Percentiles rank a stretch among this genome's conserved stretches.
Evolutionary conservation across 2,329 filamentous ascomycete species (phyloP).

Genomic region (Penicillium sp.): DNA sequence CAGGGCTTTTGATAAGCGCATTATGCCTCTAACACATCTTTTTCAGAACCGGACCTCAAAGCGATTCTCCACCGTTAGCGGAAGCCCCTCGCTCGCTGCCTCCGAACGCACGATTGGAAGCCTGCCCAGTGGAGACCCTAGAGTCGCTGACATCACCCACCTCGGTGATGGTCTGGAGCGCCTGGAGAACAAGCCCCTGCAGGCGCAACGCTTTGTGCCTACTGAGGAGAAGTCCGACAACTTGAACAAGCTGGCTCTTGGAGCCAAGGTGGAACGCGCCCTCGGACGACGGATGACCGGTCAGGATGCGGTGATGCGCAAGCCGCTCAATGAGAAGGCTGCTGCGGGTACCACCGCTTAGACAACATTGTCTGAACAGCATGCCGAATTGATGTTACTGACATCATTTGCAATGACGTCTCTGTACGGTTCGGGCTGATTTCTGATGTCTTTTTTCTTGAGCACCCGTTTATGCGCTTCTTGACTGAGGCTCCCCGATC

Average conservation of each 20-base stretch:
- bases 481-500: slow-evolving; percentile 8
- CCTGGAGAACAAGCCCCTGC: slow-evolving; percentile 84
- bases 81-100: slow-evolving; percentile 45
- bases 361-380: neutral
- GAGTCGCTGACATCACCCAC: slow-evolving; percentile 66
- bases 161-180: slow-evolving; percentile 80
- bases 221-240: slow-evolving; percentile 78
- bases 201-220: slow-evolving; percentile 77
- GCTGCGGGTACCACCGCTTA: slow-evolving; percentile 20
- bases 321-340: slow-evolving; percentile 49
- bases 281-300: slow-evolving; percentile 81
- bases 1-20: slow-evolving; percentile 1
- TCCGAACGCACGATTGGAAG: slow-evolving; percentile 47
- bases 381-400: neutral
- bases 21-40: slow-evolving; percentile 9
- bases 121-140: slow-evolving; percentile 48
- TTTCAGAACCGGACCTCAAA: slow-evolving; percentile 51
- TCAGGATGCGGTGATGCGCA: slow-evolving; percentile 81
- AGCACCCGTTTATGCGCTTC: slow-evolving; percentile 2
- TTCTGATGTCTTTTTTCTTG: neutral
- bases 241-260: slow-evolving; percentile 81
- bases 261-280: slow-evolving; percentile 86
- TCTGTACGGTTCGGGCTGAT: neutral
- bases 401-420: neutral
- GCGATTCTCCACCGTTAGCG: slow-evolving; percentile 55